phyloP scores from a whole-genome alignment of 2,329 filamentous ascomycete species.

The Sporothrix pseudoabietina region DNA sequence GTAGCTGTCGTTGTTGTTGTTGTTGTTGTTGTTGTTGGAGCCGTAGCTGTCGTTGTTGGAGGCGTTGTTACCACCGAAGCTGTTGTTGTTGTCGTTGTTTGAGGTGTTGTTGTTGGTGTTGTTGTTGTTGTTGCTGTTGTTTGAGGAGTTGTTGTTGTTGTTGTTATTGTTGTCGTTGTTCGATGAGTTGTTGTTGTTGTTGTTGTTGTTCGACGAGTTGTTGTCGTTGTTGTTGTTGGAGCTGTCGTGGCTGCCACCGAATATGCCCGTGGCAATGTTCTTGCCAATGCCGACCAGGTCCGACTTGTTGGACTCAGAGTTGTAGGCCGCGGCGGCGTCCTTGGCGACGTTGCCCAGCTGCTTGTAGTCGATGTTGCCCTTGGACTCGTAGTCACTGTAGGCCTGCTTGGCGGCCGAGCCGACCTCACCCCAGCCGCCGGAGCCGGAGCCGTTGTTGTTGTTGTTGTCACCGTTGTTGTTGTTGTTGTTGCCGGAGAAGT shows the following conservation, averaged over 20 bases:
- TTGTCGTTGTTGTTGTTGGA: slow-evolving; percentile 2
- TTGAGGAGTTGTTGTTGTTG: not conserved
- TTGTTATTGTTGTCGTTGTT: not conserved
- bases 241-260: slow-evolving; percentile 24
- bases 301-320: slow-evolving; percentile 29
- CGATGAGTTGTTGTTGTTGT: not conserved
- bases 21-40: slow-evolving; percentile 4
- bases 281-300: slow-evolving; percentile 31
- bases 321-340: slow-evolving; percentile 40
- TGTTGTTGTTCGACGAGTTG: not conserved
- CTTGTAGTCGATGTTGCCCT: slow-evolving; percentile 42
- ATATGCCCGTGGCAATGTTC: slow-evolving; percentile 30
- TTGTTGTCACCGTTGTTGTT: slow-evolving; percentile 30
- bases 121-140: slow-evolving; percentile 19
- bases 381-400: slow-evolving; percentile 35
- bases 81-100: not conserved
- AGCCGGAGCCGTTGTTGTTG: slow-evolving; percentile 24
- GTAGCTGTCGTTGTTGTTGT: slow-evolving; percentile 24
- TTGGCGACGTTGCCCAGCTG: slow-evolving; percentile 42
- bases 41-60: not conserved
- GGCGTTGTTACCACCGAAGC: too few species aligned
- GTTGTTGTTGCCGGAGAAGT: slow-evolving; percentile 30
- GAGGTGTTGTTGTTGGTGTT: slow-evolving; percentile 27
- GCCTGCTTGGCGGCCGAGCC: slow-evolving; percentile 36
- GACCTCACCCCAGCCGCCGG: slow-evolving; percentile 33